Evolutionary conservation across 495 filamentous ascomycete genomes (phyloP), one percentile per base, ranked within the genome.

Genomic region (Pseudomonodictys pantanalensis): DNA sequence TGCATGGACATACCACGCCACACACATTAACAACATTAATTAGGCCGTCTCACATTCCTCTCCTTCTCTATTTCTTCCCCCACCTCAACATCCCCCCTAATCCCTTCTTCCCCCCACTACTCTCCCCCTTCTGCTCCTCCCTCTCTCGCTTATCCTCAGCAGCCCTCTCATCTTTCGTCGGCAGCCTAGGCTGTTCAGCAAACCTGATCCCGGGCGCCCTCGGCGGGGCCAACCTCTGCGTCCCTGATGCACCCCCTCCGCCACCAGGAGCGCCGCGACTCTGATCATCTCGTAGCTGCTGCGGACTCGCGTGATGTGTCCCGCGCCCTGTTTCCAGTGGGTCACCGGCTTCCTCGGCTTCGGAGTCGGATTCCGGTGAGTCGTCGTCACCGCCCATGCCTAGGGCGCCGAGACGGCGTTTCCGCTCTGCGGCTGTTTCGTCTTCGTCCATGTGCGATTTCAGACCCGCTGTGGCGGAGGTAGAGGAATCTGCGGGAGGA

Each of bases 331-430:
- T 56, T 58, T 43, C 62, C 6, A 52, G 25, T 22, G 44, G 58
- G 39, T 67, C 62, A 20, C 56, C 60, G 15, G 32, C 84, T 35
- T 89, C 86, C 45, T 87, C 84, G 8, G 58, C 54, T 11, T 61
- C 58, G 1, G 41, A 49, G 26, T 50, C 58, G 1, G 60, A 41
- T n/a, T 18, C 11, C n/a, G 30, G 24, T 17, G 79, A 80, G 17
- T 78, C 79, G 15, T 79, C 79, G 8, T 80, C 77, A n/a, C 75
- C 68, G 6, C 80, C 74, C 44, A 84, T 71, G 18, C 90, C 91
- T n/a, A 96, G 75, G 3, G 92, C 92, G 1, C 90, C 92, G 52
- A 95, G 83, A 71, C 92, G 84, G 59, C 91, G 80, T 33, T 87
- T 80, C 41, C 87, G 79, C 73, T 96, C 92, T 0, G 91, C 92